Base-by-base conservation (phyloP, 257 asterid species). In the Henckelia pumila region DNA sequence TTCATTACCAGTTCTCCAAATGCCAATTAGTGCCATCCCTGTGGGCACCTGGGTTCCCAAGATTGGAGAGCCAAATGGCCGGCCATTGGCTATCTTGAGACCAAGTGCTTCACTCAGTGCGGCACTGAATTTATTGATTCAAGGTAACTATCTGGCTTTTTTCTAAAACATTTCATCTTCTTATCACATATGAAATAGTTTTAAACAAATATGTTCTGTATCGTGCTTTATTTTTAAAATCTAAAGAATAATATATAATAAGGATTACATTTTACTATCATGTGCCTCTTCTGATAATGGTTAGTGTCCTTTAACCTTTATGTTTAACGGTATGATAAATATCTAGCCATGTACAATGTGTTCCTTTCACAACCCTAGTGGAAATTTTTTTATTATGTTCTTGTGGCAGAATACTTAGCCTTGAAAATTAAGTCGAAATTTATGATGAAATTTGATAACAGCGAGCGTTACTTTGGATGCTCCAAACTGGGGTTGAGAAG, bases 41-140 rank as follows among this genome's bases (percentile, higher is more conserved):
- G 67, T 90, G 66, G 98, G 97, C 56, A 86, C 98, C 20, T 93
- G 98, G 98, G 92, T 83, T 76, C 98, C 97, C 1, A 80, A 75
- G 80, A 83, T 85, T 76, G 97, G 96, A 69, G 92, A 86, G 77
- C 77, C 86, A 59, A 75, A 82, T 79, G 79, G 82, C 50, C 88
- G 73, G 66, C 97, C 98, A 19, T 77, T 93, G 83, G 97, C 95
- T 21, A 77, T 84, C 83, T 72, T 93, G 92, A 83, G 90, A 73
- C 95, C 95, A 1, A 93, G 77, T 70, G 82, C 95, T 76, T 88
- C 96, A 62, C 89, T 93, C 59, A 83, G 81, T 80, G 83, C 89
- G 22, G 96, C 97, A 63, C 75, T 93, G 66, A 81, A 73, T 82
- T 83, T 93, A 56, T 78, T 93, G 75, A 81, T 90, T 75, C 97